Evolutionary conservation across 352 stramenopile genomes (phyloP).

Genomic region (Pseudoperonospora humuli): DNA sequence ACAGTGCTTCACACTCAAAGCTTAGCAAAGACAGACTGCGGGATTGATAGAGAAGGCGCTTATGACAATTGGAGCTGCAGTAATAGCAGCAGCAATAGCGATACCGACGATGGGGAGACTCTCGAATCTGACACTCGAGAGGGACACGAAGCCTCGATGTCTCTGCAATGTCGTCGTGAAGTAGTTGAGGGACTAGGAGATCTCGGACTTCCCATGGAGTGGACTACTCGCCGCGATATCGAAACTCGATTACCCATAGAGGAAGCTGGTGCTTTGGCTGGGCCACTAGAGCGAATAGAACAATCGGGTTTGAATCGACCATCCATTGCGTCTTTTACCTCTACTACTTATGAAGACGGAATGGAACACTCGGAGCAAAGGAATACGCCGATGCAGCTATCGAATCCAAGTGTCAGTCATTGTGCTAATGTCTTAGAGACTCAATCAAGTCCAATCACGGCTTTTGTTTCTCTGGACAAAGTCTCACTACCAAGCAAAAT

Average conservation of each 20-base stretch:
- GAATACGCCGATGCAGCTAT: conserved; percentile 7
- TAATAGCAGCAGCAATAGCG: conserved; percentile 14
- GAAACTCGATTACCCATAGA: conserved; percentile 37
- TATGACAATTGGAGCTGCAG: conserved; percentile 11
- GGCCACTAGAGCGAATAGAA: conserved; percentile 90
- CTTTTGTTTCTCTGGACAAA: neutral
- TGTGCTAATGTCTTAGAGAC: conserved; percentile 8
- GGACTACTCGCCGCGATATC: conserved; percentile 50
- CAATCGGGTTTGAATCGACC: conserved; percentile 29
- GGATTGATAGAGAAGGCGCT: neutral
- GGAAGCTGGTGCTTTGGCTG: conserved; percentile 72
- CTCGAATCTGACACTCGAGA: conserved; percentile 1
- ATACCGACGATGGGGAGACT: conserved; percentile 14
- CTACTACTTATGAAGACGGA: conserved; percentile 3
- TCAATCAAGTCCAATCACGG: neutral
- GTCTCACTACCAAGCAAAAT: neutral
- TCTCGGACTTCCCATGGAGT: conserved; percentile 83
- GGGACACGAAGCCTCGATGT: conserved; percentile 2
- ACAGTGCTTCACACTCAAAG: conserved; percentile 6
- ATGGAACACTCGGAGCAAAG: neutral
- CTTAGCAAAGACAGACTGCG: neutral
- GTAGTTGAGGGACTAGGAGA: conserved; percentile 70
- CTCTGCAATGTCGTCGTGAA: conserved; percentile 24
- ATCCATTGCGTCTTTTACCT: neutral
- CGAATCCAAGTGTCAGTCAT: conserved; percentile 9